phyloP scores from a whole-genome alignment of 352 stramenopile genomes.

The Phytophthora idaei region DNA sequence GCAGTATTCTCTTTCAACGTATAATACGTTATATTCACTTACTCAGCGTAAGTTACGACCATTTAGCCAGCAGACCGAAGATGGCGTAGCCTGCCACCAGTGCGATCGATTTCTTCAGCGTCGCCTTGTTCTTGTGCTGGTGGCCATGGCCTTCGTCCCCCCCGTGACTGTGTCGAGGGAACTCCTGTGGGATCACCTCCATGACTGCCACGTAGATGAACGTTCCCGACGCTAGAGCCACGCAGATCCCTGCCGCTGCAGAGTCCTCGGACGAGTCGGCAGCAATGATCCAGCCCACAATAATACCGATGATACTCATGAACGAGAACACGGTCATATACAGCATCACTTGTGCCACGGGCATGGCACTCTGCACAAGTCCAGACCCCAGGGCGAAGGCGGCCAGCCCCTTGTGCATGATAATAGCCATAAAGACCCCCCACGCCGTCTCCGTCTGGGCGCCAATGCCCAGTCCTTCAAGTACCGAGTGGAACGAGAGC shows the following conservation, averaged over 20 bases:
- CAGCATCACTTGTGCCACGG: constrained; percentile 50
- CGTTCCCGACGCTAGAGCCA: constrained; percentile 76
- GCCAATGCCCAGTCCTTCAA: constrained; percentile 78
- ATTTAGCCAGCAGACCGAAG: constrained; percentile 81
- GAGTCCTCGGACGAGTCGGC: constrained; percentile 66
- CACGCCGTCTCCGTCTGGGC: constrained; percentile 72
- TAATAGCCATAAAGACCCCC: constrained; percentile 78
- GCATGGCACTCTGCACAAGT: constrained; percentile 67
- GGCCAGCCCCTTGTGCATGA: constrained; percentile 81
- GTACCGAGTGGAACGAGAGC: constrained; percentile 82
- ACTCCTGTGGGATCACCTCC: constrained; percentile 87
- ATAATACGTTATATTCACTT: neutral
- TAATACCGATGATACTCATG: constrained; percentile 66
- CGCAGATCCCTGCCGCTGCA: constrained; percentile 53
- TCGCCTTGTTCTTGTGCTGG: constrained; percentile 27
- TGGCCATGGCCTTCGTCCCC: constrained; percentile 6
- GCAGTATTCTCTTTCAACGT: too few relatives aligned
- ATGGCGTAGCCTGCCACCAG: constrained; percentile 73
- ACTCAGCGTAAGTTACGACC: constrained; percentile 48
- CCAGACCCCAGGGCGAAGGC: constrained; percentile 75
- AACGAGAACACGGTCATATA: constrained; percentile 72
- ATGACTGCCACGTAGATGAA: constrained; percentile 90
- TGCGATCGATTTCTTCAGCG: constrained; percentile 53
- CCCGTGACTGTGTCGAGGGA: constrained; percentile 52
- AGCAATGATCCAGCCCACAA: constrained; percentile 62